Base-by-base conservation (phyloP, 441 rosid species). In the Sinapis alba region DNA sequence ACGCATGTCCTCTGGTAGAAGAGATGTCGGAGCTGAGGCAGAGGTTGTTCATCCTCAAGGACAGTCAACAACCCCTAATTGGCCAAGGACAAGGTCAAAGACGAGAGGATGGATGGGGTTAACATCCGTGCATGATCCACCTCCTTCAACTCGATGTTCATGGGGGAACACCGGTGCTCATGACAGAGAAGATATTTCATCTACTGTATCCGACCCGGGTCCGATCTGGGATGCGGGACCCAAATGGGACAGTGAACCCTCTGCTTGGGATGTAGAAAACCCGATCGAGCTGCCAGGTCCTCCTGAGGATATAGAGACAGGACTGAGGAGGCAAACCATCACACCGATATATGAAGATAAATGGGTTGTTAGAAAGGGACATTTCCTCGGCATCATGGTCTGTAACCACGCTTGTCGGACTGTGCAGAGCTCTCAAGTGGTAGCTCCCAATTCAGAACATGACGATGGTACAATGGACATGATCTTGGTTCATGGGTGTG, bases 161-260 rank as follows among this genome's bases (percentile, higher is more conserved):
- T 88, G 92, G 96, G 97, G 97, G 57, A 92, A 87, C 81, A 76
- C 86, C 2, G 90, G 83, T 30, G 85, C 85, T 66, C 87, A 90
- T 80, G 99, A 95, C 78, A 88, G 88, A 79, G 99, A 95, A 79
- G 99, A 95, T 72, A 89, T 89, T 53, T 95, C 99, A 59, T 95
- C 99, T 23, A 93, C 99, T 27, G 79, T 95, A 71, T 95, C 99
- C 19, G 97, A 93, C 82, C 98, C 95, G 18, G 98, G 99, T 83
- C 97, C 98, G 12, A 93, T 95, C 66, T 95, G 99, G 99, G 99
- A 95, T 83, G 81, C 97, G 27, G 98, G 85, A 81, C 99, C 99
- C 24, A 95, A 86, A 80, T 91, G 99, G 99, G 98, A 93, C 77
- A 24, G 82, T 6, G 96, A 91, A 59, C 86, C 90, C 60, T 82